Percentiles rank a stretch among this genome's conserved stretches.
These are phyloP conservation scores for Debaryomycetaceae sp. DNA, from an alignment of 1,139 yeast genomes.

Conservation along the genomic window DNA sequence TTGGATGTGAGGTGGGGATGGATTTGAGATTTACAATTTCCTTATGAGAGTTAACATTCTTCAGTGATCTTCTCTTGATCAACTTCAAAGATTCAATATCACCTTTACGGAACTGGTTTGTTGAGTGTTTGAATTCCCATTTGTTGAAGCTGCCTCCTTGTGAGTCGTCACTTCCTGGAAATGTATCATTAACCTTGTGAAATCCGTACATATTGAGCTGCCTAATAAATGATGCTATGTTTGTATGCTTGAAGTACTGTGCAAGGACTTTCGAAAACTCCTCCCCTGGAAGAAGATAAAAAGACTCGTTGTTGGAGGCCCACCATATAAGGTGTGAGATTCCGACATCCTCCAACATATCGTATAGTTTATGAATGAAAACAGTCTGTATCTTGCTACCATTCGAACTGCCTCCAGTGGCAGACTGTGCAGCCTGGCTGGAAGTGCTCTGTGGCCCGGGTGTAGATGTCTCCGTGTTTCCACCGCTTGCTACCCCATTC, in stretches of 20 bases:
- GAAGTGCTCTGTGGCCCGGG: neutral
- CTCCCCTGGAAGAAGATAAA: constrained; percentile 47
- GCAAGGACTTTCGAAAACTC: constrained; percentile 61
- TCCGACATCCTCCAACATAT: constrained; percentile 55
- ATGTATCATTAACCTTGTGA: constrained; percentile 58
- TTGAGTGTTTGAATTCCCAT: constrained; percentile 74
- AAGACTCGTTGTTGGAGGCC: constrained; percentile 35
- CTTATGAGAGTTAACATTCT: constrained; percentile 43
- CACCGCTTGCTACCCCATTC: neutral
- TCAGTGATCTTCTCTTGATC: constrained; percentile 63
- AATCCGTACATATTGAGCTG: constrained; percentile 80
- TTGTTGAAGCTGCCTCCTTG: constrained; percentile 9
- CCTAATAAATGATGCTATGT: constrained; percentile 75
- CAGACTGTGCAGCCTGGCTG: neutral
- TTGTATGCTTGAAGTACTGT: constrained; percentile 71
- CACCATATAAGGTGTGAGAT: constrained; percentile 49
- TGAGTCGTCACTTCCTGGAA: constrained; percentile 19
- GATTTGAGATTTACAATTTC: constrained; percentile 38
- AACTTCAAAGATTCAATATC: constrained; percentile 54
- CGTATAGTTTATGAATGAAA: constrained; percentile 61
- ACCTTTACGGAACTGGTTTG: constrained; percentile 63
- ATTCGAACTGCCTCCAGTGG: constrained; percentile 1
- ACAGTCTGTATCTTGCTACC: constrained; percentile 45
- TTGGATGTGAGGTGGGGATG: constrained; percentile 25
- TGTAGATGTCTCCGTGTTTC: neutral